These are phyloP conservation scores for Rhodotorula diobovata DNA, from an alignment of 768 basidiomycete genomes.

Conservation along the genomic window DNA sequence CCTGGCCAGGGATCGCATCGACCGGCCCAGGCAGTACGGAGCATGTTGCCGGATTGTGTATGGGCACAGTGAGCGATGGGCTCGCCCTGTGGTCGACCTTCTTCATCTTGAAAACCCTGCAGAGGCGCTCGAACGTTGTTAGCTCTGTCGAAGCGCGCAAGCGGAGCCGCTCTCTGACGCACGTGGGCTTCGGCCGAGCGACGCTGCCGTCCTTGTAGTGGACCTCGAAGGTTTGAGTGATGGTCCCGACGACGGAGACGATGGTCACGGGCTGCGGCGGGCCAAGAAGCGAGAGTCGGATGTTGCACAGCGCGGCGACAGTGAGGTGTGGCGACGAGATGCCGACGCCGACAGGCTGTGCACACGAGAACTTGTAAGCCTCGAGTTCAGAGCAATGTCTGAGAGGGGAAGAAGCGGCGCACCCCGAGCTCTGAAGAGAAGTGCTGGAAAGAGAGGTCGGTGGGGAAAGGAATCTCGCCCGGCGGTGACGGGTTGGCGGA, in stretches of 20 bases:
- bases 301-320: conserved; percentile 22
- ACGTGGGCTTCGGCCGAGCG: conserved; percentile 6
- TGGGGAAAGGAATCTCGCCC: conserved; percentile 15
- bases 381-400: too few species aligned
- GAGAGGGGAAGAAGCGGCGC: neutral
- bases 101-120: too few species aligned
- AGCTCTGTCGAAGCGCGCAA: too few species aligned
- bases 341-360: conserved; percentile 27
- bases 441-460: conserved; percentile 18
- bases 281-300: conserved; percentile 21
- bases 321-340: conserved; percentile 33
- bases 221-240: conserved; percentile 15
- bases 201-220: conserved; percentile 5
- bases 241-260: conserved; percentile 20
- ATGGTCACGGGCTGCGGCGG: conserved; percentile 1
- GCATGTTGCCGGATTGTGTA: conserved; percentile 12
- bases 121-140: too few species aligned
- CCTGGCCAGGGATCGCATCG: neutral
- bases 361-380: too few species aligned
- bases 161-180: too few species aligned
- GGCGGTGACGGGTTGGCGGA: conserved; percentile 19
- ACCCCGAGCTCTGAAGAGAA: conserved; percentile 18
- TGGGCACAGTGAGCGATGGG: neutral
- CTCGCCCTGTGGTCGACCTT: conserved; percentile 20
- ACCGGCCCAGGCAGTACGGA: neutral